These are phyloP conservation scores for Daedaleopsis nitida DNA, from an alignment of 768 basidiomycete species.

Conservation along the genomic window DNA sequence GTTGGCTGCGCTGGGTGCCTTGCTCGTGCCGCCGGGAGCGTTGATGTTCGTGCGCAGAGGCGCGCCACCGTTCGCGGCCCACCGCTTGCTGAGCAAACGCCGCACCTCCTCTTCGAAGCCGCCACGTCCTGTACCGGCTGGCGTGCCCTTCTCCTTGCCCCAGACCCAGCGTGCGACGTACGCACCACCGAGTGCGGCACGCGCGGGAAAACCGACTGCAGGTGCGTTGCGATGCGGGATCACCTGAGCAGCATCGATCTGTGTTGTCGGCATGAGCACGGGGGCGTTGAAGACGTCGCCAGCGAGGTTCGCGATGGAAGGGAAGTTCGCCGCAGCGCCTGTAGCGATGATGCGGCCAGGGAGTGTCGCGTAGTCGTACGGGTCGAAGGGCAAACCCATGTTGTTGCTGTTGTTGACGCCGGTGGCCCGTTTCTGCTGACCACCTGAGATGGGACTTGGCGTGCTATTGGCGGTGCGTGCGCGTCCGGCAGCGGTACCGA, in stretches of 20 bases:
- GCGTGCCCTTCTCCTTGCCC: constrained; percentile 58
- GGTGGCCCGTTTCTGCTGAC: constrained; percentile 18
- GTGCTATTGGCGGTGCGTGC: constrained; percentile 30
- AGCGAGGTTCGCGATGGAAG: constrained; percentile 74
- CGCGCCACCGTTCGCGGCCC: constrained; percentile 65
- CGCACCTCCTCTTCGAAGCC: constrained; percentile 83
- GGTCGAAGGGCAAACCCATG: constrained; percentile 74
- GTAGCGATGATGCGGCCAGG: constrained; percentile 70
- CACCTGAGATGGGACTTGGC: constrained; percentile 24
- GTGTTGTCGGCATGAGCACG: constrained; percentile 72
- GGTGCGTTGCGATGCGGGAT: constrained; percentile 76
- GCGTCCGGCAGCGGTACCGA: constrained; percentile 46
- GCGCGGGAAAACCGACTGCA: constrained; percentile 64
- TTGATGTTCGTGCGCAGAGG: constrained; percentile 64
- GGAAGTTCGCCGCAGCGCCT: constrained; percentile 85
- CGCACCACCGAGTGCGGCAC: constrained; percentile 72
- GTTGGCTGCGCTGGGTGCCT: constrained; percentile 51
- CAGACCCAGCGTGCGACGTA: constrained; percentile 87
- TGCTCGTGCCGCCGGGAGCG: constrained; percentile 29
- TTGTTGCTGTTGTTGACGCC: constrained; percentile 37
- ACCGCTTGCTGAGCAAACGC: constrained; percentile 69
- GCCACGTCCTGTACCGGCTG: constrained; percentile 45
- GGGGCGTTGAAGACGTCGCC: constrained; percentile 85
- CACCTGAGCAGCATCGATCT: constrained; percentile 76
- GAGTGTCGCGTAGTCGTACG: constrained; percentile 68